A percentile compares a stretch with the other conserved stretches of the same genome.
Evolutionary conservation across 306 rosid species (phyloP).

Genomic region (Psophocarpus tetragonolobus): DNA sequence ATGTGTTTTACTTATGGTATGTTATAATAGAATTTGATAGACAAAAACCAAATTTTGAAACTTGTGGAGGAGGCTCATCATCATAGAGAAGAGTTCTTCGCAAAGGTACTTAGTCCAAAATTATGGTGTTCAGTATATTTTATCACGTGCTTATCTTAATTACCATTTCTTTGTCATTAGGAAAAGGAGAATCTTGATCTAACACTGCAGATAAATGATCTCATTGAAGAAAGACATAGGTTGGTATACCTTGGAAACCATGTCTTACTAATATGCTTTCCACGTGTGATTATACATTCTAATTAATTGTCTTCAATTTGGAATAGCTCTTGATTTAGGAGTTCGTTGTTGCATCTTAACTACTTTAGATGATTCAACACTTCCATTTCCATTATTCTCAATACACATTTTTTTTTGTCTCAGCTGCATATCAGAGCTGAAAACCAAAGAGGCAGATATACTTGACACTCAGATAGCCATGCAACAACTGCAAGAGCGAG

Average conservation of each 20-base stretch:
- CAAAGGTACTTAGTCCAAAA: slow-evolving; percentile 53
- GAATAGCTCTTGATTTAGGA: slow-evolving; percentile 22
- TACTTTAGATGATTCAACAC: background rate
- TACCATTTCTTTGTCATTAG: slow-evolving; percentile 42
- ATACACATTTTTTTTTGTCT: slow-evolving; percentile 30
- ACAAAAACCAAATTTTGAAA: slow-evolving; percentile 69
- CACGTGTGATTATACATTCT: slow-evolving; percentile 3
- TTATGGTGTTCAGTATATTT: background rate
- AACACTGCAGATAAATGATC: slow-evolving; percentile 59
- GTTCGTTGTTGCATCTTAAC: slow-evolving; percentile 14
- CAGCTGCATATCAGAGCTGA: slow-evolving; percentile 67
- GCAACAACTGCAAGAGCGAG: slow-evolving; percentile 75
- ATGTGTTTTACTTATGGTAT: slow-evolving; percentile 31
- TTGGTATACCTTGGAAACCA: slow-evolving; percentile 35
- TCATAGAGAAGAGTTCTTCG: slow-evolving; percentile 59
- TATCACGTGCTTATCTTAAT: background rate
- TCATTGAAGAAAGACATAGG: slow-evolving; percentile 82
- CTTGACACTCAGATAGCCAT: slow-evolving; percentile 56
- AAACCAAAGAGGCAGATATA: slow-evolving; percentile 60
- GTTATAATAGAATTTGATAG: slow-evolving; percentile 67
- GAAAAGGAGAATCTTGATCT: slow-evolving; percentile 65
- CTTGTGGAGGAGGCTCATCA: slow-evolving; percentile 72
- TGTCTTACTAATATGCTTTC: slow-evolving; percentile 16
- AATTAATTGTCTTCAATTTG: slow-evolving; percentile 20
- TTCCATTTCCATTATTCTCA: slow-evolving; percentile 20